phyloP scores from a whole-genome alignment of 805 yeast species.

The Citeromyces matritensis region DNA sequence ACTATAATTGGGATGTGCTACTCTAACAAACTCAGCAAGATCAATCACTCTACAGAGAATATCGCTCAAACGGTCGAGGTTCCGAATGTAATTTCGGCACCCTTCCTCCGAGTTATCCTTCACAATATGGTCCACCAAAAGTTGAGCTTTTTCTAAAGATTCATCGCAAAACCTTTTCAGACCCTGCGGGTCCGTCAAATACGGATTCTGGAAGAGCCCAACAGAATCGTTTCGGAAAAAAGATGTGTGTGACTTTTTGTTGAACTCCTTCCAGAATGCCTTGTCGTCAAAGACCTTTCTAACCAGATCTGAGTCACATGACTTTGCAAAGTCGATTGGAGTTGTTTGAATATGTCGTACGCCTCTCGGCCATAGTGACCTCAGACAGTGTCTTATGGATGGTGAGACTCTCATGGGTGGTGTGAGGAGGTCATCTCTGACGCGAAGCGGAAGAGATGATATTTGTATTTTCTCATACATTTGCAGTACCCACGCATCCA shows the following conservation, averaged over 20 bases:
- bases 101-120: constrained; percentile 27
- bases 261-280: constrained; percentile 37
- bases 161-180: constrained; percentile 47
- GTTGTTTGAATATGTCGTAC: no score
- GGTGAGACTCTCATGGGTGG: no score
- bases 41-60: constrained; percentile 86
- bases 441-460: no score
- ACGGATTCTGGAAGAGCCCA: constrained; percentile 69
- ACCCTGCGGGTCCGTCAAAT: constrained; percentile 56
- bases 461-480: no score
- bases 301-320: constrained; percentile 12
- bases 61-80: constrained; percentile 77
- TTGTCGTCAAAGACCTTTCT: constrained; percentile 47
- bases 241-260: constrained; percentile 12
- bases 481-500: no score
- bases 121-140: constrained; percentile 41
- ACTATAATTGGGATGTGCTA: constrained; percentile 62
- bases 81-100: constrained; percentile 33
- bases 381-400: no score
- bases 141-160: constrained; percentile 53
- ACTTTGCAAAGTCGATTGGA: no score
- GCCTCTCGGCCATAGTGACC: no score
- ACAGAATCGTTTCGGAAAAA: constrained; percentile 13
- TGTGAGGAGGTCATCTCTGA: no score
- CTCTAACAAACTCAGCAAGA: constrained; percentile 81